Conservation (phyloP, 371 early-diverging fungal genomes). For the Mortierella sp. region DNA sequence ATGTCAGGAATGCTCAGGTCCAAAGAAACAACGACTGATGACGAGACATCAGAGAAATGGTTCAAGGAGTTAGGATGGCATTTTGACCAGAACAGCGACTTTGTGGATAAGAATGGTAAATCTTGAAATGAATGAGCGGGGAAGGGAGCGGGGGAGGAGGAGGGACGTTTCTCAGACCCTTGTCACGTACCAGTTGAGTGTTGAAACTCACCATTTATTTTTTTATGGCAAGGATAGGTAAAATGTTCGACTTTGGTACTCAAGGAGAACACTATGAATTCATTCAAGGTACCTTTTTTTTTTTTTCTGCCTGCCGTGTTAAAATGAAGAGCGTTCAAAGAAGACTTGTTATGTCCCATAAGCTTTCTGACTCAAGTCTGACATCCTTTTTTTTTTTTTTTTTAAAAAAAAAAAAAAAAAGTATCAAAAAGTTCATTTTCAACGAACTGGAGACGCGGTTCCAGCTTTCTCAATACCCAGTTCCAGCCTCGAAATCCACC, state of each 20-base stretch:
- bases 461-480: not conserved
- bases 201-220: not conserved
- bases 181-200: not conserved
- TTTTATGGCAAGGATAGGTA: slow-evolving; percentile 10
- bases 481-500: slow-evolving; percentile 1
- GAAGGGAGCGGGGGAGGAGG: not conserved
- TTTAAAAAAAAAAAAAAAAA: slow-evolving; percentile 5
- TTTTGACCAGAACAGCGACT: slow-evolving; percentile 28
- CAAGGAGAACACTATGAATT: slow-evolving; percentile 33
- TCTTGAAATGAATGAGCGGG: not conserved
- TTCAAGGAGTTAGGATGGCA: slow-evolving; percentile 34
- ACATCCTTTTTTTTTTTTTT: too few relatives aligned
- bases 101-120: slow-evolving; percentile 43
- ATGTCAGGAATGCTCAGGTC: not conserved
- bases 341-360: too few relatives aligned
- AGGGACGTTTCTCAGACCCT: too few relatives aligned
- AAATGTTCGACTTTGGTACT: slow-evolving; percentile 28
- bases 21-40: not conserved
- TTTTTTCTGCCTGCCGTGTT: too few relatives aligned
- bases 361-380: too few relatives aligned
- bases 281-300: slow-evolving; percentile 23
- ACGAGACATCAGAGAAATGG: slow-evolving; percentile 8
- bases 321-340: too few relatives aligned
- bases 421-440: slow-evolving; percentile 19
- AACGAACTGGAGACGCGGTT: slow-evolving; percentile 3